Percentiles rank a stretch among this genome's conserved stretches.
Evolutionary conservation across 192 early-diverging fungal species (phyloP).

Genomic region (Coemansia sp.): DNA sequence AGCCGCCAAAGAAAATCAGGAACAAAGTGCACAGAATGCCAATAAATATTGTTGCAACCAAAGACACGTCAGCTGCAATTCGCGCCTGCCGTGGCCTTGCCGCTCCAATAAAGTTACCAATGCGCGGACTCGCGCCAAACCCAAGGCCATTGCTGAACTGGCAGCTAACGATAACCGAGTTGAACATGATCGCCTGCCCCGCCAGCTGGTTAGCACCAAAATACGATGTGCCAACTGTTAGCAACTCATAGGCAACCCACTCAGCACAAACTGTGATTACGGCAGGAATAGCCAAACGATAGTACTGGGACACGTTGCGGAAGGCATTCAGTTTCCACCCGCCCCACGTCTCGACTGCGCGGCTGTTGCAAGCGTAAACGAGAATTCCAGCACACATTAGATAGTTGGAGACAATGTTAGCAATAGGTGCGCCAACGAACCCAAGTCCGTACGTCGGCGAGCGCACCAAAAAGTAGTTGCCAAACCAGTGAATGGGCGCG

Average conservation of each 20-base stretch:
- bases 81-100: no score
- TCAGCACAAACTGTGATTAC: no score
- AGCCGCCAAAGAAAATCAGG: no score
- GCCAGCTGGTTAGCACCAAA: constrained; percentile 57
- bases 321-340: constrained; percentile 57
- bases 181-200: constrained; percentile 59
- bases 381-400: constrained; percentile 60
- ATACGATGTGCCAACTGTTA: constrained; percentile 52
- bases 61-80: constrained; percentile 13
- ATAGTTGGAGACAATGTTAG: no score
- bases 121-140: constrained; percentile 52
- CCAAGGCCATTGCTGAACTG: constrained; percentile 56
- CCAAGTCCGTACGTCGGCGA: no score
- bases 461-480: no score
- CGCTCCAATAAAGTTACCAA: constrained; percentile 56
- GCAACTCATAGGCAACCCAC: constrained; percentile 56
- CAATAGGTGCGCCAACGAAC: no score
- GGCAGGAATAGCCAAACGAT: no score
- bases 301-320: no score
- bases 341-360: constrained; percentile 64
- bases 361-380: constrained; percentile 60
- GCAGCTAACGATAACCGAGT: constrained; percentile 51
- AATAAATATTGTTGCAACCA: constrained; percentile 13
- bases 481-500: no score
- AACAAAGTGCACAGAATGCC: neutral